A percentile compares a stretch with the other conserved stretches of the same genome.
Conservation (phyloP, 176 grass and related monocot species). For the Guadua angustifolia region DNA sequence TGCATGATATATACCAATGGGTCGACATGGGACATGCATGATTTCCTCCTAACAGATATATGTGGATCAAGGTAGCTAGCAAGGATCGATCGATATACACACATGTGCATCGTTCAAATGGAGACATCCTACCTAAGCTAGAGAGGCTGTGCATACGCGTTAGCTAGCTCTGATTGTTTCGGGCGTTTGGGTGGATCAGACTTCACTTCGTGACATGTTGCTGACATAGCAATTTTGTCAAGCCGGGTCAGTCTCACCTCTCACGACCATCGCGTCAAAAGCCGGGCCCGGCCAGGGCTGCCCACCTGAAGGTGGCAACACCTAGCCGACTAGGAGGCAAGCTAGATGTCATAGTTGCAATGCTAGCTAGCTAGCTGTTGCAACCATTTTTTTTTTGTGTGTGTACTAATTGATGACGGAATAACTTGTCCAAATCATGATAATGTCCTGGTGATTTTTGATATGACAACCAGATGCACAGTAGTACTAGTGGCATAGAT, state of each 20-base stretch:
- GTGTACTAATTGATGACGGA: not conserved
- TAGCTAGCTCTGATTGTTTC: not conserved
- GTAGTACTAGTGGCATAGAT: not conserved
- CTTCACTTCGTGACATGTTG: not conserved
- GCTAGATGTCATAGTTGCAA: not conserved
- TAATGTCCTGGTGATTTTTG: not conserved
- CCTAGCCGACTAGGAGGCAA: constrained; percentile 2
- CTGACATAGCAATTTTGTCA: constrained; percentile 19
- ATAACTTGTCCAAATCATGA: not conserved
- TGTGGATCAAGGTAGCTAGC: no score
- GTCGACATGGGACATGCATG: no score
- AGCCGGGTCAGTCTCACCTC: not conserved
- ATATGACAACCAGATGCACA: not conserved
- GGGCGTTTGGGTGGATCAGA: not conserved
- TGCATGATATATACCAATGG: no score
- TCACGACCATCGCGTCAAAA: constrained; percentile 28
- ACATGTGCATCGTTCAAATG: no score
- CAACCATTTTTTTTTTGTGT: not conserved
- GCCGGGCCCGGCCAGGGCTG: not conserved
- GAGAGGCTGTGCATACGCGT: no score
- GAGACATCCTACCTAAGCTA: no score
- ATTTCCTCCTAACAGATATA: no score
- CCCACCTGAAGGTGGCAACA: constrained; percentile 13
- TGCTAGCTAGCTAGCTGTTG: not conserved
- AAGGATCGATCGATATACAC: no score